Evolutionary conservation across 1,139 yeast species (phyloP).

Genomic region (Debaryomycetaceae sp.): DNA sequence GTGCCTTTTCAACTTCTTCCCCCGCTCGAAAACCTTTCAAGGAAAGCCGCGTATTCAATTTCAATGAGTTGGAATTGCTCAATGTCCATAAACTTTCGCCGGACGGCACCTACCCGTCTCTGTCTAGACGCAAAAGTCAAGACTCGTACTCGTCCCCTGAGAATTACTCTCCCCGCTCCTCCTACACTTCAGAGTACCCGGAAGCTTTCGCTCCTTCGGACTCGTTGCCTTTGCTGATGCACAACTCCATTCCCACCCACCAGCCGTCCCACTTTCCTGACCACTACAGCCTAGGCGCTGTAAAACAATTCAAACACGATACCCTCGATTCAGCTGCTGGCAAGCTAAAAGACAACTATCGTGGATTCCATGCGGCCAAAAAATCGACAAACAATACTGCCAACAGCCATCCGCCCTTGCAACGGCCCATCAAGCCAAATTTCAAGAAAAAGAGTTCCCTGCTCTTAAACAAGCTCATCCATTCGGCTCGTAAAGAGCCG

Average conservation of each 20-base stretch:
- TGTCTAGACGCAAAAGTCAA: too few species aligned
- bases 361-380: slow-evolving; percentile 39
- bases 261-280: too few species aligned
- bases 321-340: slow-evolving; percentile 1
- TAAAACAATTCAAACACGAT: not conserved
- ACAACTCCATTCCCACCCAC: too few species aligned
- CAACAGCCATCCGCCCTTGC: slow-evolving; percentile 35
- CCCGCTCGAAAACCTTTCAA: too few species aligned
- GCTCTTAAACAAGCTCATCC: slow-evolving; percentile 36
- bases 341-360: slow-evolving; percentile 22
- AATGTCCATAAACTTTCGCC: not conserved
- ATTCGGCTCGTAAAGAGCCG: slow-evolving; percentile 23
- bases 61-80: not conserved
- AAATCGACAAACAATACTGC: slow-evolving; percentile 12
- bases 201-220: too few species aligned
- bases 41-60: too few species aligned
- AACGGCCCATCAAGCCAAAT: slow-evolving; percentile 41
- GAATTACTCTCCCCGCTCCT: slow-evolving; percentile 10
- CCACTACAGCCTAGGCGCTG: too few species aligned
- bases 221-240: too few species aligned
- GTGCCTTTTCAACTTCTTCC: too few species aligned
- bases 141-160: slow-evolving; percentile 2
- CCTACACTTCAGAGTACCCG: too few species aligned
- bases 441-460: slow-evolving; percentile 33
- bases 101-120: too few species aligned